These are phyloP conservation scores for Emmonsiellopsis sp. DNA, from an alignment of 2,329 filamentous ascomycete genomes.

Conservation along the genomic window DNA sequence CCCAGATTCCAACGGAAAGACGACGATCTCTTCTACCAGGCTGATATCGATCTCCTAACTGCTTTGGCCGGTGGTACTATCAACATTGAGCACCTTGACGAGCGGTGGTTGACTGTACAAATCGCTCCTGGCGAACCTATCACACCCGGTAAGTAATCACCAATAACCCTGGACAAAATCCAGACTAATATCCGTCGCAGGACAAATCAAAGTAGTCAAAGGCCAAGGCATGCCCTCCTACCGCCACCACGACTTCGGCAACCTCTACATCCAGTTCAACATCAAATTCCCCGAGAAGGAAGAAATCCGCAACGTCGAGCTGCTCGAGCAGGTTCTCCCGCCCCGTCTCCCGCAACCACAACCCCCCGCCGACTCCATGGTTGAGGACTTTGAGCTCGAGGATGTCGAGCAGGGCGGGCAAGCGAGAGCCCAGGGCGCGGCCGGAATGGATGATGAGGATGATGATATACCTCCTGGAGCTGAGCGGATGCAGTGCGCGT, in stretches of 20 bases:
- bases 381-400: slow-evolving; percentile 78
- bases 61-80: slow-evolving; percentile 86
- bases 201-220: slow-evolving; percentile 83
- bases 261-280: slow-evolving; percentile 94
- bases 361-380: slow-evolving; percentile 78
- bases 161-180: slow-evolving; percentile 17
- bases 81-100: slow-evolving; percentile 92
- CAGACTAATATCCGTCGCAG: slow-evolving; percentile 38
- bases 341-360: slow-evolving; percentile 53
- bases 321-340: slow-evolving; percentile 78
- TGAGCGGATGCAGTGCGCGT: slow-evolving; percentile 44
- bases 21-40: slow-evolving; percentile 90
- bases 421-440: slow-evolving; percentile 58
- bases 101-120: slow-evolving; percentile 89
- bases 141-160: slow-evolving; percentile 61
- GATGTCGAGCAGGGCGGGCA: slow-evolving; percentile 64
- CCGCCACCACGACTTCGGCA: slow-evolving; percentile 89
- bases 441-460: slow-evolving; percentile 64
- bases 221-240: slow-evolving; percentile 96
- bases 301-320: slow-evolving; percentile 59
- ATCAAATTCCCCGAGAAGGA: slow-evolving; percentile 89
- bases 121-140: slow-evolving; percentile 94
- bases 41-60: slow-evolving; percentile 90
- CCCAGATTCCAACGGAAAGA: slow-evolving; percentile 88
- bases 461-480: slow-evolving; percentile 38